These are phyloP conservation scores for Crithidia thermophila DNA, from an alignment of 208 protist genomes.

Conservation along the genomic window DNA sequence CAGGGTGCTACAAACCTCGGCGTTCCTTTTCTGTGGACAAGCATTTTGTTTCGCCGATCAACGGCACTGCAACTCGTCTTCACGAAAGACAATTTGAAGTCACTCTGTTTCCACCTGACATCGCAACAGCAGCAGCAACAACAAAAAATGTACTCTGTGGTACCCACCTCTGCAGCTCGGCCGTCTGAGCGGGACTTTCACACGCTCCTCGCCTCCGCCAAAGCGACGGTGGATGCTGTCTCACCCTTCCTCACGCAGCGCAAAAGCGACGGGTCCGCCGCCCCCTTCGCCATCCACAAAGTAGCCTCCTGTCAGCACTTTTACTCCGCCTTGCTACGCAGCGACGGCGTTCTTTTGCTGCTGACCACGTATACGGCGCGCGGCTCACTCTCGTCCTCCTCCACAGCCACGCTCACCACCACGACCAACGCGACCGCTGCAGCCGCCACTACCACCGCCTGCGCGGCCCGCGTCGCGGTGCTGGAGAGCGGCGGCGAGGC, in stretches of 20 bases:
- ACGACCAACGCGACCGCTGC: no score
- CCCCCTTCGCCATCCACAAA: constrained; percentile 9
- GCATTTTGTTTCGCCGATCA: no score
- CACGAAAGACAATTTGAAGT: background rate
- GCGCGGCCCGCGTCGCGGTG: constrained; percentile 31
- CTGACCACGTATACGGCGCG: background rate
- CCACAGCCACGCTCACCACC: no score
- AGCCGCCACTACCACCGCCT: no score
- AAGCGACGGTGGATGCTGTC: constrained; percentile 21
- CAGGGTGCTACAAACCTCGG: no score
- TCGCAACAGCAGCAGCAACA: background rate
- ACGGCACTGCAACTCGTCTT: background rate
- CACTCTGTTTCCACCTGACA: background rate
- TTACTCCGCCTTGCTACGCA: constrained; percentile 32
- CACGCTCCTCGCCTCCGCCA: constrained; percentile 21
- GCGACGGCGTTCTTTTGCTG: constrained; percentile 27
- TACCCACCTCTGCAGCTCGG: constrained; percentile 19
- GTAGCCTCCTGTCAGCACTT: constrained; percentile 24
- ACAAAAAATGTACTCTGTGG: constrained; percentile 21
- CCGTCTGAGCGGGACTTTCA: constrained; percentile 8
- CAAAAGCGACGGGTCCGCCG: background rate
- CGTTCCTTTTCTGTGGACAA: no score
- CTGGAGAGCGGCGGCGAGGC: constrained; percentile 36
- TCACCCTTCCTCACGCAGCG: constrained; percentile 2
- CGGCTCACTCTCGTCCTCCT: background rate